Evolutionary conservation across 2,329 filamentous ascomycete species (phyloP).

Genomic region (Phialocephala sp.): DNA sequence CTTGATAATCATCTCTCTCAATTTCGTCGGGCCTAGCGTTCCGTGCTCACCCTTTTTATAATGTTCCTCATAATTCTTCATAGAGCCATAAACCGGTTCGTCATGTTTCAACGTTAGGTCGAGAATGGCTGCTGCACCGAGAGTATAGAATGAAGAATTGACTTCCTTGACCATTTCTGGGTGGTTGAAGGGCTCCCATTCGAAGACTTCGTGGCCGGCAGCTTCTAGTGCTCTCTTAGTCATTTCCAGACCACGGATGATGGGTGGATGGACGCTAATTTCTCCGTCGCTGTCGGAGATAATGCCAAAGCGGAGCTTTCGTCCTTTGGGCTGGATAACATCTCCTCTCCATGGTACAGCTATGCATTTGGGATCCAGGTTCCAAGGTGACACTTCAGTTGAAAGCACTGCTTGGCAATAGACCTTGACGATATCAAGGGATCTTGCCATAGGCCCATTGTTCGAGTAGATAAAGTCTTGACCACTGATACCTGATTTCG

Average conservation of each 20-base stretch:
- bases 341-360: slow-evolving; percentile 47
- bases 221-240: slow-evolving; percentile 43
- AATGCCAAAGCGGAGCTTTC: slow-evolving; percentile 47
- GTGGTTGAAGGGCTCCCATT: slow-evolving; percentile 44
- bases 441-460: slow-evolving; percentile 47
- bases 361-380: slow-evolving; percentile 46
- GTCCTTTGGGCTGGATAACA: slow-evolving; percentile 43
- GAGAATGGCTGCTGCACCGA: slow-evolving; percentile 43
- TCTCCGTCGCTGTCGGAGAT: slow-evolving; percentile 45
- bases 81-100: slow-evolving; percentile 39
- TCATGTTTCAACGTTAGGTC: slow-evolving; percentile 37
- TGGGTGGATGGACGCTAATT: slow-evolving; percentile 46
- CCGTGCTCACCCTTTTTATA: slow-evolving; percentile 39
- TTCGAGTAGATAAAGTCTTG: slow-evolving; percentile 48
- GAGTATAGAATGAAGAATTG: slow-evolving; percentile 42
- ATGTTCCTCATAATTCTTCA: slow-evolving; percentile 40
- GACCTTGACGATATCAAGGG: slow-evolving; percentile 43
- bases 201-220: slow-evolving; percentile 47
- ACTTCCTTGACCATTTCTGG: slow-evolving; percentile 40
- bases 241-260: slow-evolving; percentile 44
- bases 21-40: slow-evolving; percentile 38
- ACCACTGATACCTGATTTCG: slow-evolving; percentile 45
- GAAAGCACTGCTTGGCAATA: slow-evolving; percentile 46
- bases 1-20: slow-evolving; percentile 41
- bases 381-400: slow-evolving; percentile 44